Conservation (phyloP, 441 rosid genomes). For the Erodium texanum region DNA sequence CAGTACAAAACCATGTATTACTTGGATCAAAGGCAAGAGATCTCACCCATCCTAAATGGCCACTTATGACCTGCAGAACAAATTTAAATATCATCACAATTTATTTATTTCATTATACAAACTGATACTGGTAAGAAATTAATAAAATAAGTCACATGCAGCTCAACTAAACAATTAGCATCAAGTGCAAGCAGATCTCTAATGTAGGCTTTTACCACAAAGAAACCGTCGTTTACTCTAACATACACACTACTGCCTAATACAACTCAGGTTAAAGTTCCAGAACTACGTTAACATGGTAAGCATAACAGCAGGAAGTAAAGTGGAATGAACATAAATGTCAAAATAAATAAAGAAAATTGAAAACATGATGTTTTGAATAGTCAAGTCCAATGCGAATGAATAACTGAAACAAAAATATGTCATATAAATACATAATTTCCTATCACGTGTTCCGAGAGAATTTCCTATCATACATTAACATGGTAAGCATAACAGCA, state of each 20-base stretch:
- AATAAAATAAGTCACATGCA: neutral
- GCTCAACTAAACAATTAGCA: neutral
- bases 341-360: neutral
- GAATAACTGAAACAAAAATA: neutral
- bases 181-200: neutral
- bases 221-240: neutral
- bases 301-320: neutral
- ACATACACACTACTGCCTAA: neutral
- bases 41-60: slow-evolving; percentile 98
- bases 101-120: neutral
- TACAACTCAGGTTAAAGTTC: neutral
- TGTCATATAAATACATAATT: neutral
- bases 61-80: slow-evolving; percentile 58
- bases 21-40: slow-evolving; percentile 38
- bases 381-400: neutral
- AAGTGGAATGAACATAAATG: neutral
- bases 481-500: neutral
- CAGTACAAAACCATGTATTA: slow-evolving; percentile 78
- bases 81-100: neutral
- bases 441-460: neutral
- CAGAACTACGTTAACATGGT: neutral
- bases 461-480: neutral
- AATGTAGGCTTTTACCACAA: too few species aligned
- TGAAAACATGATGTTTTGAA: neutral
- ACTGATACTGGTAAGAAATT: neutral